Evolutionary conservation across 2,329 filamentous ascomycete species (phyloP), one percentile per base, ranked within the genome.

Genomic region (Epichloe aotearoae): DNA sequence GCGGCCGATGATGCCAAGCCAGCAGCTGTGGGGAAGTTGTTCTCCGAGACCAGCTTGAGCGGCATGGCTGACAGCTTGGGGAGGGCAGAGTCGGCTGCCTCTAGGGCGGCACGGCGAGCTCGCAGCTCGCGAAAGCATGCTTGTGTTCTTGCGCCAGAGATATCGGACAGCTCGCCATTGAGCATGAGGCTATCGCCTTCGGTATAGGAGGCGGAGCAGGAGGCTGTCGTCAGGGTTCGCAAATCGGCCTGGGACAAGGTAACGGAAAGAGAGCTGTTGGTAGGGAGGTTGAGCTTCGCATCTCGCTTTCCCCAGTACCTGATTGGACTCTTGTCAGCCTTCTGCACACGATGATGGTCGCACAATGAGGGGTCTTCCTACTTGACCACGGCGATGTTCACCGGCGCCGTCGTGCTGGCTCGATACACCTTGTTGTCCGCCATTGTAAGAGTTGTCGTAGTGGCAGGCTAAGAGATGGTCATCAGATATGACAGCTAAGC

Each of bases 371-470:
- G 30, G 23, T 33, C n/a, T 20, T 50, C 67, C 49, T 63, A 94
- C 86, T 97, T 97, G 73, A 97, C 93, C 52, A 97, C 90, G 58
- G 91, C 91, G 66, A 97, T 97, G 75, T 97, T 97, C 64, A 97
- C 91, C 14, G 91, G 93, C 40, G 93, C 93, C 56, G 90, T 97
- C 53, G 93, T 96, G 74, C 87, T 96, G 59, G 93, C 88, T 62
- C 89, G 85, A 74, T 94, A 90, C 62, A 97, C 78, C 52, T 73
- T 75, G 49, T 61, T 69, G 58, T 74, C 73, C 34, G 72, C 67
- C 73, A 76, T 76, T 55, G 49, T 56, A 54, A 54, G 39, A 40
- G 26, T 4, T 36, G 41, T 39, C 1, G 34, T 14, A 17, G 26
- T 20, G 36, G 14, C 23, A 12, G 17, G 6, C 8, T 14, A n/a